Evolutionary conservation across 2,329 filamentous ascomycete species (phyloP).

Genomic region (Sporothrix globosa): DNA sequence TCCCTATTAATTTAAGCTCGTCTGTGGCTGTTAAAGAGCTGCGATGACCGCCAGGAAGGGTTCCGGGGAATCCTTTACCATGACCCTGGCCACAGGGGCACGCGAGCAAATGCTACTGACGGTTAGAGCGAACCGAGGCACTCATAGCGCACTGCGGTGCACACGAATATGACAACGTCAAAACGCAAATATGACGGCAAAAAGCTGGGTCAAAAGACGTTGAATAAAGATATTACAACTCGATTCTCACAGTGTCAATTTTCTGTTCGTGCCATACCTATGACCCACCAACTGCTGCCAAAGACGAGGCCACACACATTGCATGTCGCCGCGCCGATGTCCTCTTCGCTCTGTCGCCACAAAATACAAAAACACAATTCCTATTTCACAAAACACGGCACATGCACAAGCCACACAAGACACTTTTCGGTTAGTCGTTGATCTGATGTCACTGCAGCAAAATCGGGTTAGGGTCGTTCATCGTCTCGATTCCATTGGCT

Average conservation of each 20-base stretch:
- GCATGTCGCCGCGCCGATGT: neutral
- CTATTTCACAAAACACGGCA: neutral
- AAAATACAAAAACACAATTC: neutral
- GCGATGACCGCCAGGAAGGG: neutral
- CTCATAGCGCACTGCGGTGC: neutral
- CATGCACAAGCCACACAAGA: neutral
- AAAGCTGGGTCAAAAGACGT: neutral
- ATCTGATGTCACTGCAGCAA: neutral
- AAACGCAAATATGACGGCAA: neutral
- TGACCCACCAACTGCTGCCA: neutral
- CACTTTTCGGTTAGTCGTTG: neutral
- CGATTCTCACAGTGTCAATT: no score
- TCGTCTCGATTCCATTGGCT: conserved; percentile 20
- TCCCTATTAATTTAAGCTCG: neutral
- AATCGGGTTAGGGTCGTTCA: conserved; percentile 8
- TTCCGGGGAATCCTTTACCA: neutral
- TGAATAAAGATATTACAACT: neutral
- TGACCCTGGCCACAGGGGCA: neutral
- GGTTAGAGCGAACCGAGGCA: conserved; percentile 13
- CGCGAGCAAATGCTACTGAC: conserved; percentile 28
- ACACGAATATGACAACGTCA: neutral
- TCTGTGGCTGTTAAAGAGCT: neutral
- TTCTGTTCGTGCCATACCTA: neutral
- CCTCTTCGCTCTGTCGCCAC: neutral
- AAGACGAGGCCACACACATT: neutral